Conservation (phyloP, 139 green algal genomes). For the Dunaliella primolecta region DNA sequence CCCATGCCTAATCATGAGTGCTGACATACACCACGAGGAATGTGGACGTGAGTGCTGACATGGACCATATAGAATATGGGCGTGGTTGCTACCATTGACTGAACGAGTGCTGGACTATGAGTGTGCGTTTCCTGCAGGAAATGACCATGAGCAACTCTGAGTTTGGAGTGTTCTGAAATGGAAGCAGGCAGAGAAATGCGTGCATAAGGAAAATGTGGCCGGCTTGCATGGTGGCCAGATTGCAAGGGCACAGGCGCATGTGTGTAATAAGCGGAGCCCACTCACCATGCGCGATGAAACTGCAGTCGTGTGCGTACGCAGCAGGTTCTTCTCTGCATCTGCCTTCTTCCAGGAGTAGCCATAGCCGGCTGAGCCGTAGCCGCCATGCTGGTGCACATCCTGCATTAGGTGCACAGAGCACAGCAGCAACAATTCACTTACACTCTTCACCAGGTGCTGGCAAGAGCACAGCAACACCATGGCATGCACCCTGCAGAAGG, state of each 20-base stretch:
- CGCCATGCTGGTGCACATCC: conserved; percentile 79
- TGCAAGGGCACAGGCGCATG: no score
- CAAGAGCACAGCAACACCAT: not conserved
- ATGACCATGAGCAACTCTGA: no score
- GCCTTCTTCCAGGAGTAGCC: conserved; percentile 86
- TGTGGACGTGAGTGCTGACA: no score
- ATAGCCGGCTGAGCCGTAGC: conserved; percentile 86
- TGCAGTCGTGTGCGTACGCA: conserved; percentile 98
- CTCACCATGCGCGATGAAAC: conserved; percentile 96
- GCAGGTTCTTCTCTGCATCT: conserved; percentile 97
- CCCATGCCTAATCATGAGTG: no score
- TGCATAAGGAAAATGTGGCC: not conserved
- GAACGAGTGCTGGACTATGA: no score
- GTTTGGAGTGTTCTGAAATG: no score
- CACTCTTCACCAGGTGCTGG: not conserved
- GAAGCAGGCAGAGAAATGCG: not conserved
- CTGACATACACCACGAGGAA: no score
- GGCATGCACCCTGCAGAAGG: not conserved
- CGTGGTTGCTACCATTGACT: no score
- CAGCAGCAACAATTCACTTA: not conserved
- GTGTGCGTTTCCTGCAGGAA: no score
- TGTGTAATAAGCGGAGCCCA: no score
- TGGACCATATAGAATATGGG: no score
- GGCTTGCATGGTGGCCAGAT: no score
- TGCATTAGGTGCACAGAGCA: conserved; percentile 17